Base-by-base conservation (phyloP, 2,329 filamentous ascomycete species). In the Beauveria sp. region DNA sequence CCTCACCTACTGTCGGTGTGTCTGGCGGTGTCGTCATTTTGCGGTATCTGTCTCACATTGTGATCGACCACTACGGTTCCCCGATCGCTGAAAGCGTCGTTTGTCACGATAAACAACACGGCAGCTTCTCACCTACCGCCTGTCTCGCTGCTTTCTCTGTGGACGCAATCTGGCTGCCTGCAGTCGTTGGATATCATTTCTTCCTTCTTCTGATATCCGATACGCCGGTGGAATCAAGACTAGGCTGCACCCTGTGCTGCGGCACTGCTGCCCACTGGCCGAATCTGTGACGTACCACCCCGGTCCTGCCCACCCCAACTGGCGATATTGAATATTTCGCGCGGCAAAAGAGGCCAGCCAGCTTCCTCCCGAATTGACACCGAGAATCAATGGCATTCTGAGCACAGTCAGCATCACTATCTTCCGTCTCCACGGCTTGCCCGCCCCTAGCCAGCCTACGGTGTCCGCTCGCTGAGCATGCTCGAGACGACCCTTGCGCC, bases 81-180 rank as follows among this genome's bases (percentile, higher is more conserved):
- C 48, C 46, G 34, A 43, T 43, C 34, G 56, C 56, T 60, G 56
- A 60, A 60, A 50, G 46, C 55, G 55, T 57, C 54, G 20, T 57
- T 20, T n/a, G 24, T 6, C 26, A 18, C 28, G 8, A 2, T 9
- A 26, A 10, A 40, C 20, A 38, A 14, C 45, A 50, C 45, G 12
- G 12, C 28, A 58, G 43, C 26, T 34, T 34, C 18, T 22, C 34
- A 42, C 42, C 28, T 14, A 26, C 5, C 20, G 12, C 55, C 14
- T 20, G 4, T 7, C 22, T 20, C 18, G 26, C 46, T 14, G 10
- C 14, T 49, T 28, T 40, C 31, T 38, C 34, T 43, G 45, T 48
- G 3, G 10, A 6, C 10, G 16, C 14, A 8, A 24, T 5, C 22
- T 43, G 6, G 46, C 22, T 28, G n/a, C 16, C 46, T n/a, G 28